These are phyloP conservation scores for Lachnellula willkommii DNA, from an alignment of 2,329 filamentous ascomycete species.

Conservation along the genomic window DNA sequence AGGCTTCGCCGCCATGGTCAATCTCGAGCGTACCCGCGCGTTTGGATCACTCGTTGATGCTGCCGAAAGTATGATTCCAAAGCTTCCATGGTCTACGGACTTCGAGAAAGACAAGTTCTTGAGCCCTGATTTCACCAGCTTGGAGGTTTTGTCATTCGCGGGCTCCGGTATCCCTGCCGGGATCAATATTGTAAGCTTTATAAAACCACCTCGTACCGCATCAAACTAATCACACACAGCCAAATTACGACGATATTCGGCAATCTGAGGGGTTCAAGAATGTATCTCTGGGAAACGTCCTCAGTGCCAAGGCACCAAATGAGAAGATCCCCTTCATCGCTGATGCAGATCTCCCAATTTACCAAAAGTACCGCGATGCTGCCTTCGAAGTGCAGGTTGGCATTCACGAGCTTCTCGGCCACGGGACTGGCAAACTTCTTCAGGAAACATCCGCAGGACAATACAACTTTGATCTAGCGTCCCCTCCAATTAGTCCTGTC, in stretches of 20 bases:
- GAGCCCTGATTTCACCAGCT: constrained; percentile 89
- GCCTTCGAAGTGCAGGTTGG: constrained; percentile 96
- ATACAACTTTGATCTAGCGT: constrained; percentile 82
- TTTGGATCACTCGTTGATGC: constrained; percentile 80
- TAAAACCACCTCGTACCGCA: constrained; percentile 24
- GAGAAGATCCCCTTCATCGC: constrained; percentile 90
- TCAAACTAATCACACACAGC: constrained; percentile 33
- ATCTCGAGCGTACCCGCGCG: constrained; percentile 81
- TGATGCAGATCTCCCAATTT: constrained; percentile 70
- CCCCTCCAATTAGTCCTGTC: constrained; percentile 76
- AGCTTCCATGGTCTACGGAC: constrained; percentile 78
- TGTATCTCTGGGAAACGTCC: constrained; percentile 86
- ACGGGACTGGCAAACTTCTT: constrained; percentile 88
- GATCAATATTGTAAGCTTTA: constrained; percentile 49
- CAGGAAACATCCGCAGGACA: constrained; percentile 78
- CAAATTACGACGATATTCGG: constrained; percentile 71
- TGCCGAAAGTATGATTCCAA: constrained; percentile 77
- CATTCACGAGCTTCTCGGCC: constrained; percentile 81
- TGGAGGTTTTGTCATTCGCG: constrained; percentile 84
- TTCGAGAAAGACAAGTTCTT: constrained; percentile 97
- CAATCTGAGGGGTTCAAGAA: constrained; percentile 89
- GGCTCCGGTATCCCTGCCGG: constrained; percentile 59
- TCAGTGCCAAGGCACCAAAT: constrained; percentile 85
- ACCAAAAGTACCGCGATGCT: constrained; percentile 74
- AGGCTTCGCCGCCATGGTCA: constrained; percentile 72